Base-by-base conservation (phyloP, 108 stramenopile genomes). In the Chaetoceros tenuissimus region DNA sequence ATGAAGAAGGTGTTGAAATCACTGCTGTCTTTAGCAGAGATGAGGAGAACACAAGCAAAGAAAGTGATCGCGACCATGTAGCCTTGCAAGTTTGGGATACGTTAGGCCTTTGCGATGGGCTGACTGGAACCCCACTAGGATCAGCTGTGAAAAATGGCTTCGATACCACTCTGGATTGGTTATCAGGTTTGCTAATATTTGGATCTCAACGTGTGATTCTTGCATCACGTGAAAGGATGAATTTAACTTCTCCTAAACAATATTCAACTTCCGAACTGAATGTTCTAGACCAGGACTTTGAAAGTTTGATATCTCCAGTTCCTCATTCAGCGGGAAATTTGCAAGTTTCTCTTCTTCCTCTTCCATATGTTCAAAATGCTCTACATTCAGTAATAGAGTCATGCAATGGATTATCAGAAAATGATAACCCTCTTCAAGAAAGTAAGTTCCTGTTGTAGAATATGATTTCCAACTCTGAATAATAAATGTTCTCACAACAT, bases 81-180 rank as follows among this genome's bases (percentile, higher is more conserved):
- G 48, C 62, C 24, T 63, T 77, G 17, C 53, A 70, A 24, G 58
- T 79, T 7, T 93, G 91, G 91, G 75, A 71, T 31, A 49, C 54
- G 20, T 59, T 93, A n/a, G 66, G 77, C 3, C 84, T 76, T 50
- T 87, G 85, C 64, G 87, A 89, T 60, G 91, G 91, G 3, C 54
- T 89, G 20, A 84, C 80, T 51, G 87, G 91, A 3, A 48, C 71
- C 51, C 68, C 81, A 28, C 68, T 93, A 0, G 91, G 91, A 25
- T 62, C 62, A 27, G 64, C 84, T 10, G 80, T 89, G 48, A 84
- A 85, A 55, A 68, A 78, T 60, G 85, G 87, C 3, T 83, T 72
- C 20, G 91, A 93, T 61, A 68, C 74, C 24, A 87, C 87, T 0
- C 67, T 93, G 8, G 56, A 79, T 26, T 88, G 85, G 87, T 66